A percentile compares a stretch with the other conserved stretches of the same genome.
These are phyloP conservation scores for Carex pumila DNA, from an alignment of 176 grass and related monocot genomes.

Conservation along the genomic window DNA sequence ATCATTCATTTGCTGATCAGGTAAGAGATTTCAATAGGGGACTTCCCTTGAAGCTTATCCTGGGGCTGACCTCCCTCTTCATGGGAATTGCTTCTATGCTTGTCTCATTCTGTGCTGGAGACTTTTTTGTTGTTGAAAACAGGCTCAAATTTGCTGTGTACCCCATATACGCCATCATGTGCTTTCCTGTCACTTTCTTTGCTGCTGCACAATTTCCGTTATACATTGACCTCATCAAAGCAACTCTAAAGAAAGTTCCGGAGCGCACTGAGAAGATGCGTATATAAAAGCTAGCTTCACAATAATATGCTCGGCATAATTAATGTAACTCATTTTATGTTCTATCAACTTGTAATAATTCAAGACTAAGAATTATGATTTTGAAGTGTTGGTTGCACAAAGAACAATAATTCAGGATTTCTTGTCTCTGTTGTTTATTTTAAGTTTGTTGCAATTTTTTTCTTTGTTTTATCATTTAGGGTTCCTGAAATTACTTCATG, in stretches of 20 bases:
- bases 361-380: neutral
- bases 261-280: neutral
- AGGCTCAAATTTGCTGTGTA: neutral
- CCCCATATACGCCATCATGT: neutral
- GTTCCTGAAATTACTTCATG: neutral
- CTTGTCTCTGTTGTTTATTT: neutral
- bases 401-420: neutral
- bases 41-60: constrained; percentile 9
- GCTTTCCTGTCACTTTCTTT: neutral
- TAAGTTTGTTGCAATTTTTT: neutral
- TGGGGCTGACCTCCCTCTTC: constrained; percentile 24
- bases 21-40: neutral
- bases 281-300: neutral
- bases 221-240: constrained; percentile 5
- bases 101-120: constrained; percentile 3
- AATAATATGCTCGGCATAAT: neutral
- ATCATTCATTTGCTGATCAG: neutral
- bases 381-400: neutral
- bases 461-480: neutral
- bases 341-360: neutral
- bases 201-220: neutral
- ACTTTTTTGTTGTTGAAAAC: neutral
- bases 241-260: neutral
- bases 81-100: constrained; percentile 4
- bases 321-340: neutral